Percentiles rank a stretch among this genome's conserved stretches.
Conservation (phyloP, 192 early-diverging fungal genomes). For the Coemansia asiatica region DNA sequence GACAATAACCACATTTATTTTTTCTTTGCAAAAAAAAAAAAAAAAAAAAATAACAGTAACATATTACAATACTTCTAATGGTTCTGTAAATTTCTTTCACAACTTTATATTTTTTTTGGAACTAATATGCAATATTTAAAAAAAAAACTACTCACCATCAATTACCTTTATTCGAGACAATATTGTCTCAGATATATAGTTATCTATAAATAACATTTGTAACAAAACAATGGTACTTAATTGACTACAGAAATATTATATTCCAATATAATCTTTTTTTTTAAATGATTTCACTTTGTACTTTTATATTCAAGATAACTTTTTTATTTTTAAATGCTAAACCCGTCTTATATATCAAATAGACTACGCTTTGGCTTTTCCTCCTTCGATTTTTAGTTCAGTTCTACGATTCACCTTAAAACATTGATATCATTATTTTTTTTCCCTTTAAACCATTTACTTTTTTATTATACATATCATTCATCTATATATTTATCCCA, state of each 20-base stretch:
- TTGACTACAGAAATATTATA: neutral
- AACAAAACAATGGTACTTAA: conserved; percentile 10
- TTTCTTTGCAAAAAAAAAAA: no score
- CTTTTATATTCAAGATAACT: no score
- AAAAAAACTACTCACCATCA: no score
- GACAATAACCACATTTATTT: neutral
- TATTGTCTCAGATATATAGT: neutral
- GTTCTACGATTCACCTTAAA: no score
- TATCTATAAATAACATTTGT: conserved; percentile 3
- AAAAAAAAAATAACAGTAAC: neutral
- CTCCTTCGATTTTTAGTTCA: neutral
- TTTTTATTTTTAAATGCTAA: no score
- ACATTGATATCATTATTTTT: neutral
- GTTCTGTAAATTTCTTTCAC: no score
- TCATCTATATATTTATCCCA: conserved; percentile 4
- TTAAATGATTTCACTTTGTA: no score
- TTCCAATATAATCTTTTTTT: neutral
- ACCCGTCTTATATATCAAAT: conserved; percentile 1
- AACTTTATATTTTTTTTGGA: no score
- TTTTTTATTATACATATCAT: neutral
- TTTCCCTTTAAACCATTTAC: neutral
- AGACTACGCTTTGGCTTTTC: neutral
- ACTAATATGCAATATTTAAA: no score
- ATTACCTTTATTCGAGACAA: neutral
- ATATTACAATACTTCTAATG: no score